Percentiles rank a stretch among this genome's conserved stretches.
Evolutionary conservation across 305 asterid species (phyloP).

Genomic region (Solanum hybrid): DNA sequence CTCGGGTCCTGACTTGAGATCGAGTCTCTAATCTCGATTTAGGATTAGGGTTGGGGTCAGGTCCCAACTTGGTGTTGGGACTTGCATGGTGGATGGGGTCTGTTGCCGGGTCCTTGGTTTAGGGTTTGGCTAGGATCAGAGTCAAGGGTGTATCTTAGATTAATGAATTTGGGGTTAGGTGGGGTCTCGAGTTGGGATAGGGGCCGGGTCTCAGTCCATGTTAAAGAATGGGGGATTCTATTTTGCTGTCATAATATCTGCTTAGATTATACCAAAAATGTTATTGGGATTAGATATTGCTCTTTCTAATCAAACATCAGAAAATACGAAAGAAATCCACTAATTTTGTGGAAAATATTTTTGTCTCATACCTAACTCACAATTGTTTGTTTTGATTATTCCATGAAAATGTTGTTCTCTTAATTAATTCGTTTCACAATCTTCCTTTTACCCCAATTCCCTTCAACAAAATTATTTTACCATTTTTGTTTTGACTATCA

Average conservation of each 20-base stretch:
- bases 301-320: neutral
- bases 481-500: neutral
- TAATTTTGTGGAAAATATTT: neutral
- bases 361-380: neutral
- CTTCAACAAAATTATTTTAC: neutral
- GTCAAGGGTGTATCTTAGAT: neutral
- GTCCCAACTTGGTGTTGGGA: neutral
- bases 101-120: neutral
- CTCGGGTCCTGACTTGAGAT: neutral
- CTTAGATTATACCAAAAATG: neutral
- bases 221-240: neutral
- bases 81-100: neutral
- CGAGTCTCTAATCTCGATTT: no score
- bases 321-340: neutral
- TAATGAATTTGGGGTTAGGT: neutral
- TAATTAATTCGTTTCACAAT: neutral
- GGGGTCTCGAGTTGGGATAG: neutral
- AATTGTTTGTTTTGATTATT: neutral
- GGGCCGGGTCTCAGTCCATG: neutral
- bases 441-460: neutral
- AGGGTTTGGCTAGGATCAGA: neutral
- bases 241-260: neutral
- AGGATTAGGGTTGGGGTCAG: neutral
- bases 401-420: neutral
- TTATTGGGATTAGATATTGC: neutral